Percentiles rank a stretch among this genome's conserved stretches.
These are phyloP conservation scores for Coemansia sp. DNA, from an alignment of 192 early-diverging fungal genomes.

Conservation along the genomic window DNA sequence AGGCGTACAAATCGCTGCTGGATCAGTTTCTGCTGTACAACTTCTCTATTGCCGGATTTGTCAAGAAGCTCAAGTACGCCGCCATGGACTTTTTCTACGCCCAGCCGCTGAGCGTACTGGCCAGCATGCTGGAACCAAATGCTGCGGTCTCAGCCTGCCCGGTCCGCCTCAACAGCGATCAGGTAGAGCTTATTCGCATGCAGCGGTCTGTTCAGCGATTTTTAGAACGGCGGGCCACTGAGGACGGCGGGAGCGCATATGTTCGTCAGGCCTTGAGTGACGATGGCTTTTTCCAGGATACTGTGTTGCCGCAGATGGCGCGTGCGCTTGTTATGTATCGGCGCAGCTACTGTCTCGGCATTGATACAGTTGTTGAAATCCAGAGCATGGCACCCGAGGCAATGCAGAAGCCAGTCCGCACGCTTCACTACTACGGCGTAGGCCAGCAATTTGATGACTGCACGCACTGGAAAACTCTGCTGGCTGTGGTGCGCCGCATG, in stretches of 20 bases:
- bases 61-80: slow-evolving; percentile 75
- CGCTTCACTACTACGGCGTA: slow-evolving; percentile 67
- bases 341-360: slow-evolving; percentile 58
- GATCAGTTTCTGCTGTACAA: slow-evolving; percentile 79
- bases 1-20: slow-evolving; percentile 72
- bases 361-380: slow-evolving; percentile 59
- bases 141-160: slow-evolving; percentile 20
- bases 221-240: slow-evolving; percentile 37
- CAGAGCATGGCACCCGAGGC: slow-evolving; percentile 52
- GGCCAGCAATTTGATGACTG: slow-evolving; percentile 39
- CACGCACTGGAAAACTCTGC: slow-evolving; percentile 48
- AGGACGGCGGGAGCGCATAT: slow-evolving; percentile 8
- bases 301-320: slow-evolving; percentile 55
- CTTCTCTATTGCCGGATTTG: slow-evolving; percentile 76
- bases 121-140: slow-evolving; percentile 26
- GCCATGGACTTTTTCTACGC: slow-evolving; percentile 85
- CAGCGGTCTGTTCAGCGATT: slow-evolving; percentile 63
- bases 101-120: slow-evolving; percentile 77
- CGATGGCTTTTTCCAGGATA: slow-evolving; percentile 59
- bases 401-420: slow-evolving; percentile 59
- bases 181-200: slow-evolving; percentile 69
- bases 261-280: slow-evolving; percentile 55
- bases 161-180: slow-evolving; percentile 51
- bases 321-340: slow-evolving; percentile 58
- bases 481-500: slow-evolving; percentile 40